Conservation (phyloP, 345 rosid genomes). For the Hypericum androsaemum region DNA sequence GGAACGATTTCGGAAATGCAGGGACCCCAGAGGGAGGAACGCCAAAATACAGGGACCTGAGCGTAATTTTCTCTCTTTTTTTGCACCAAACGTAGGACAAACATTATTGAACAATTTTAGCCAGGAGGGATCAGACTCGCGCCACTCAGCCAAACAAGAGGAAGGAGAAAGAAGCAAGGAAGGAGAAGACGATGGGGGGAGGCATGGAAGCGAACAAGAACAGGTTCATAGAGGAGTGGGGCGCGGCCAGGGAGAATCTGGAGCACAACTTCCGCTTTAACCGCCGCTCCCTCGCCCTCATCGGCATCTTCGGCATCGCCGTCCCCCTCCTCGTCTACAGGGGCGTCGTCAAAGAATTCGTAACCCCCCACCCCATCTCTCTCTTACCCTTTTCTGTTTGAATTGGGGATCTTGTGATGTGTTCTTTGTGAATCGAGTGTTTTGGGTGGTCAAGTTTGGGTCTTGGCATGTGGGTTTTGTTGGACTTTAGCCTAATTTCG, state of each 20-base stretch:
- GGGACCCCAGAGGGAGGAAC: too few species aligned
- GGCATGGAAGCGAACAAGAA: conserved; percentile 94
- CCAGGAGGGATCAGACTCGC: too few species aligned
- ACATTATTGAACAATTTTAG: too few species aligned
- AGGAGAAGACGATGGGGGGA: conserved; percentile 53
- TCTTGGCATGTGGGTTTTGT: too few species aligned
- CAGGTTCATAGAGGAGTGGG: conserved; percentile 87
- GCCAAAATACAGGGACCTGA: too few species aligned
- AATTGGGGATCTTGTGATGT: neutral
- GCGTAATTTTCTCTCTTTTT: too few species aligned
- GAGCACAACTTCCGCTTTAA: conserved; percentile 94
- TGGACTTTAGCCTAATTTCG: too few species aligned
- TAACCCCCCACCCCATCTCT: conserved; percentile 12
- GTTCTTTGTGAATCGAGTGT: neutral
- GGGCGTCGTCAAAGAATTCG: conserved; percentile 84
- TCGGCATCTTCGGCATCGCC: conserved; percentile 86
- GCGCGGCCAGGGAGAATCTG: conserved; percentile 73
- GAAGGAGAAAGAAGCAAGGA: neutral
- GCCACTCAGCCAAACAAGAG: too few species aligned
- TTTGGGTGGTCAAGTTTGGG: too few species aligned
- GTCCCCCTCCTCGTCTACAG: conserved; percentile 70
- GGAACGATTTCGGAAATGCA: too few species aligned
- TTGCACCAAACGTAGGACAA: too few species aligned
- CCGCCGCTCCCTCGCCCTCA: conserved; percentile 78
- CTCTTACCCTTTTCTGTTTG: neutral